Percentiles rank a stretch among this genome's conserved stretches.
These are phyloP conservation scores for Sparassis latifolia DNA, from an alignment of 1,284 basidiomycete species.

Conservation along the genomic window DNA sequence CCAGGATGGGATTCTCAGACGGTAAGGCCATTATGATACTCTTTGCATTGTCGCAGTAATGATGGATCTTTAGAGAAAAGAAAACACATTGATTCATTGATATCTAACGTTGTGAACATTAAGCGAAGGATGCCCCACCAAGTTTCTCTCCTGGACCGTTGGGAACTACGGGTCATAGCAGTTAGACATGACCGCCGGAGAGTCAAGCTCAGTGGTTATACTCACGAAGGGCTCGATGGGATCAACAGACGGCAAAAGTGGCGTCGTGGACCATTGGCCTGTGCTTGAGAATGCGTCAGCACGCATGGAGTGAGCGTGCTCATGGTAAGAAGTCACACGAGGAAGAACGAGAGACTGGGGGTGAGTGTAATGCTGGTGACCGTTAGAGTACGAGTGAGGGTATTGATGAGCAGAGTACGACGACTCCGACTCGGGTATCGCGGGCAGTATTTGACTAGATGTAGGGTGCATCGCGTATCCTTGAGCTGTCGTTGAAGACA, in stretches of 20 bases:
- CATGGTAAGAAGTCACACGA: constrained; percentile 19
- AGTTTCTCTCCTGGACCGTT: constrained; percentile 40
- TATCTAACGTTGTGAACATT: constrained; percentile 43
- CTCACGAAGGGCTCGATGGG: constrained; percentile 58
- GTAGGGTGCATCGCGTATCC: constrained; percentile 27
- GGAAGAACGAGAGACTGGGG: constrained; percentile 17
- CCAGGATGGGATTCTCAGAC: constrained; percentile 29
- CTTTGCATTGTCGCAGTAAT: constrained; percentile 33
- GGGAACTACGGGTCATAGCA: constrained; percentile 28
- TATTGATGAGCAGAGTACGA: constrained; percentile 24
- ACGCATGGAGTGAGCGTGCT: constrained; percentile 16
- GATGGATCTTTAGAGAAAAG: constrained; percentile 29
- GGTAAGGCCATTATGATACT: constrained; percentile 28
- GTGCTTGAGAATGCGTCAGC: constrained; percentile 12
- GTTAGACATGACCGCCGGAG: background rate
- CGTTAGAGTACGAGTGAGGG: constrained; percentile 33
- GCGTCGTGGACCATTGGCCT: constrained; percentile 19
- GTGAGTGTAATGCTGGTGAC: constrained; percentile 43
- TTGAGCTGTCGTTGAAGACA: constrained; percentile 13
- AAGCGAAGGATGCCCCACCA: constrained; percentile 42
- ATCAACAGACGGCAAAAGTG: constrained; percentile 35
- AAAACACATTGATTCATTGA: constrained; percentile 35
- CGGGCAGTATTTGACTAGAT: constrained; percentile 39
- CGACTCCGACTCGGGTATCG: constrained; percentile 51
- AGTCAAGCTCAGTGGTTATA: constrained; percentile 2